A percentile compares a stretch with the other conserved stretches of the same genome.
Evolutionary conservation across 73 alveolate species (phyloP).

Genomic region (Blepharisma japonicum): DNA sequence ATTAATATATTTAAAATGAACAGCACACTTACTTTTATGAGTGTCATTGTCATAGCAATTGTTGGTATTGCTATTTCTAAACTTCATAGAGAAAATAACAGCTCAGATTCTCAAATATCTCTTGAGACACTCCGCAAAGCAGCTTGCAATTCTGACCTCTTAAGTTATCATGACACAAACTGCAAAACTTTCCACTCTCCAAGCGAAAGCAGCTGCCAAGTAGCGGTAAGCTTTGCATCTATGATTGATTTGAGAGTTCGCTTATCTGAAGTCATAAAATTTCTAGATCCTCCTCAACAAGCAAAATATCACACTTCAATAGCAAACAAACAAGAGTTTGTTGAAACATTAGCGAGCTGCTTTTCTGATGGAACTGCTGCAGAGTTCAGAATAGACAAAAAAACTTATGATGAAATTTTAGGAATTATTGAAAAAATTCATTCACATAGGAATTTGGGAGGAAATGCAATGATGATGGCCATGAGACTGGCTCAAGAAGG

Average conservation of each 20-base stretch:
- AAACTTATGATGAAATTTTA: not conserved
- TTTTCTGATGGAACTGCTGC: conserved; percentile 24
- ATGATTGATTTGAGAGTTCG: not conserved
- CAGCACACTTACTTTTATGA: too few relatives aligned
- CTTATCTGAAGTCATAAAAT: not conserved
- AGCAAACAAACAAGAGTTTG: not conserved
- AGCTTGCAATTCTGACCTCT: too few relatives aligned
- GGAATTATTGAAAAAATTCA: not conserved
- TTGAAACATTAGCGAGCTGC: not conserved
- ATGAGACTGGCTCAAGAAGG: conserved; percentile 13
- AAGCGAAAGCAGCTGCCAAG: not conserved
- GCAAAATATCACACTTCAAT: not conserved
- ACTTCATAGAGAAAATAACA: too few relatives aligned
- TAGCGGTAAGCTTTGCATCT: conserved; percentile 4
- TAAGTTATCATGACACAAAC: not conserved
- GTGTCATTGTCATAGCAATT: too few relatives aligned
- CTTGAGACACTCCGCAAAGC: too few relatives aligned
- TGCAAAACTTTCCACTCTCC: not conserved
- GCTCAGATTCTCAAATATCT: too few relatives aligned
- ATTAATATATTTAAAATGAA: too few relatives aligned
- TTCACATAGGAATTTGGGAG: not conserved
- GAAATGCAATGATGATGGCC: not conserved
- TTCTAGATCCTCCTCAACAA: conserved; percentile 5
- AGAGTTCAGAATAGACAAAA: not conserved
- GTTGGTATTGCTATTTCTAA: too few relatives aligned